phyloP scores from a whole-genome alignment of 148 eudicot species.

The Beta vulgaris region DNA sequence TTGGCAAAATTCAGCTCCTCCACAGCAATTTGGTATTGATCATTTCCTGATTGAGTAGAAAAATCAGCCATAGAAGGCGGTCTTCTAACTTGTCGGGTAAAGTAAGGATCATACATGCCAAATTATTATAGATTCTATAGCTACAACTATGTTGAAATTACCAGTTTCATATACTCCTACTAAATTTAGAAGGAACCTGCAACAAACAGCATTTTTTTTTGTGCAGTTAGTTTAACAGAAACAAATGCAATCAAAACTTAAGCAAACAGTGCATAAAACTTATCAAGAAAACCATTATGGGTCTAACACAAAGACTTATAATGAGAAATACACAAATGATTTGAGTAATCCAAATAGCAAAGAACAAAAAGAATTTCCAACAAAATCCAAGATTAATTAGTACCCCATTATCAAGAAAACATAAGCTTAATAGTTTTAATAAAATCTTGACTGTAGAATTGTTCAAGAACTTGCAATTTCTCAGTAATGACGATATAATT shows the following conservation, averaged over 20 bases:
- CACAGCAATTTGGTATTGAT: neutral
- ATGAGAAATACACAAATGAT: too few species aligned
- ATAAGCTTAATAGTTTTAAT: too few species aligned
- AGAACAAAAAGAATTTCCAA: neutral
- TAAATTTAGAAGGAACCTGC: slow-evolving; percentile 8
- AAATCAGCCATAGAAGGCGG: neutral
- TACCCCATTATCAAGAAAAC: too few species aligned
- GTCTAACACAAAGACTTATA: too few species aligned
- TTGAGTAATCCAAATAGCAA: neutral
- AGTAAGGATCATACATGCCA: slow-evolving; percentile 10
- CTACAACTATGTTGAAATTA: too few species aligned
- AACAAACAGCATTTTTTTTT: slow-evolving; percentile 9
- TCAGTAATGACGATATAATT: neutral
- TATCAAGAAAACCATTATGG: neutral
- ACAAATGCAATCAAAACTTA: neutral
- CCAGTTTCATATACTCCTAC: too few species aligned
- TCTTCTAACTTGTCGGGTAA: neutral
- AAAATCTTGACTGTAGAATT: neutral
- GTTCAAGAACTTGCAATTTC: neutral
- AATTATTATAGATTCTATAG: neutral
- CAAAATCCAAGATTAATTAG: too few species aligned
- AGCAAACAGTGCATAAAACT: neutral
- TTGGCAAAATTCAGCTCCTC: neutral
- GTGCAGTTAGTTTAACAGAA: neutral
- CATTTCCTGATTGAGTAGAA: neutral